Evolutionary conservation across 2,329 filamentous ascomycete species (phyloP).

Genomic region (Venturia pyrina): DNA sequence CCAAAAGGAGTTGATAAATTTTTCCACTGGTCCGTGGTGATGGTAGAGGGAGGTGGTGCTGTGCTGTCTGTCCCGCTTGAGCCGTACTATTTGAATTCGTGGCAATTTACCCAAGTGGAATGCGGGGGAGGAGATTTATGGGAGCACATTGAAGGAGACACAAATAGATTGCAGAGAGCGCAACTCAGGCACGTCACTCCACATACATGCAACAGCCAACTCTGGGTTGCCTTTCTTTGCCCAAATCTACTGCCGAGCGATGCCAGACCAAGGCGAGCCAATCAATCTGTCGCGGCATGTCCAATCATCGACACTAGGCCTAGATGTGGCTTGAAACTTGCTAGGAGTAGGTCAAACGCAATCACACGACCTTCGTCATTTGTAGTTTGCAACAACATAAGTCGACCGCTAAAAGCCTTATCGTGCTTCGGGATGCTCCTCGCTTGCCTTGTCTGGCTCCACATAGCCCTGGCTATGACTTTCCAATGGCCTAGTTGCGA

Average conservation of each 20-base stretch:
- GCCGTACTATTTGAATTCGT: not conserved
- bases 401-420: not conserved
- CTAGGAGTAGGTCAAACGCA: not conserved
- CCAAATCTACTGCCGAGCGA: not conserved
- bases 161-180: slow-evolving; percentile 2
- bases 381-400: not conserved
- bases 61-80: not conserved
- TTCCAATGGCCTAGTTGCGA: not conserved
- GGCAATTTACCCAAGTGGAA: not conserved
- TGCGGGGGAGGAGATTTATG: not conserved
- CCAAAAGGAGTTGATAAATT: not conserved
- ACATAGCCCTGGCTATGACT: not conserved
- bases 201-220: not conserved
- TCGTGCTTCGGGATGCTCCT: not conserved
- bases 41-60: not conserved
- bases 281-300: not conserved
- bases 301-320: not conserved
- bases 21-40: not conserved
- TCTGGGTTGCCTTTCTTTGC: not conserved
- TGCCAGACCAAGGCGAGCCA: not conserved
- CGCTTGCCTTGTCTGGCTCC: not conserved
- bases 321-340: slow-evolving; percentile 3
- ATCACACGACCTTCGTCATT: not conserved
- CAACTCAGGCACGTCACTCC: not conserved
- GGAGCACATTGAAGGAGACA: not conserved